Evolutionary conservation across 176 grass and related monocot genomes (phyloP).

Genomic region (Carex pumila): DNA sequence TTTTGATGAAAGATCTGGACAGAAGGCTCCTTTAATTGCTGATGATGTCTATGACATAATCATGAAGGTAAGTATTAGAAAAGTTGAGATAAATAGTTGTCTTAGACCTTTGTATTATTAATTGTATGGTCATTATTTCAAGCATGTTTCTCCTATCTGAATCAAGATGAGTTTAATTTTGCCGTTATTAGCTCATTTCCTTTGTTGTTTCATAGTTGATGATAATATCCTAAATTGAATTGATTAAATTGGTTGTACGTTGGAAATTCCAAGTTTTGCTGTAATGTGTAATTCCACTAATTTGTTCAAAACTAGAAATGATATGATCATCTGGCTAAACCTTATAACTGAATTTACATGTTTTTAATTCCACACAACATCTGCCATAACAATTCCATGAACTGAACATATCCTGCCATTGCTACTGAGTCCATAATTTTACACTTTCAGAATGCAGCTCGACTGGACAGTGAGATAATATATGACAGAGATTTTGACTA

Average conservation of each 20-base stretch:
- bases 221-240: background rate
- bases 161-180: background rate
- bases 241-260: background rate
- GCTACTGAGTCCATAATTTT: background rate
- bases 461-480: constrained; percentile 91
- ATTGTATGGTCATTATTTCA: background rate
- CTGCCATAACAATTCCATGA: background rate
- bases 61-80: constrained; percentile 55
- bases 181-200: background rate
- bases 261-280: background rate
- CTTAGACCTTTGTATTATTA: background rate
- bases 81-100: background rate
- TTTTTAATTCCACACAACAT: background rate
- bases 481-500: constrained; percentile 98
- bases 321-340: background rate
- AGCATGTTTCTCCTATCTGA: background rate
- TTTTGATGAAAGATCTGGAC: constrained; percentile 69
- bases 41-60: constrained; percentile 83
- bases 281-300: background rate
- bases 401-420: background rate
- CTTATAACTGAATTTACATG: background rate
- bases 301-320: background rate
- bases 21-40: constrained; percentile 68
- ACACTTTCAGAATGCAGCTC: constrained; percentile 66
- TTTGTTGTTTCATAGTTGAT: background rate